These are phyloP conservation scores for Paracoccidioides lutzii DNA, from an alignment of 2,329 filamentous ascomycete genomes.

Conservation along the genomic window DNA sequence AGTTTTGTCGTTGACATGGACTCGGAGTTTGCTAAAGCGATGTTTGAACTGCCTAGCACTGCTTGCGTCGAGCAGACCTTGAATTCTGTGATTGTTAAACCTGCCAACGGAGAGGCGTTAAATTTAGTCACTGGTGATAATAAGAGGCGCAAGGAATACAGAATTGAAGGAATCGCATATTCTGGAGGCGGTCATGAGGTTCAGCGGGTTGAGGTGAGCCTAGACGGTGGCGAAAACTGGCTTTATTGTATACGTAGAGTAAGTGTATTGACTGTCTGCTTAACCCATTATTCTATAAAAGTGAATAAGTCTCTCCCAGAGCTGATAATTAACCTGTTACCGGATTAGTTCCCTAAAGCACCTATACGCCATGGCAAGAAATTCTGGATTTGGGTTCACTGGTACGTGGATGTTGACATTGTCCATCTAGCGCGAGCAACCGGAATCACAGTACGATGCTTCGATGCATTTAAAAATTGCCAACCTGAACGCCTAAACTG, in stretches of 20 bases:
- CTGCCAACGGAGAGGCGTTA: slow-evolving; percentile 36
- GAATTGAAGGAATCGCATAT: slow-evolving; percentile 38
- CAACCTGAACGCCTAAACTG: slow-evolving; percentile 36
- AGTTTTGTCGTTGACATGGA: slow-evolving; percentile 38
- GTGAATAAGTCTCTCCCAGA: neutral
- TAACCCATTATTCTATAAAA: neutral
- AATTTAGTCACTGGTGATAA: slow-evolving; percentile 22
- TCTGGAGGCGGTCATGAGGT: slow-evolving; percentile 39
- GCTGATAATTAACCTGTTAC: slow-evolving; percentile 5
- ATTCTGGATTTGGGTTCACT: slow-evolving; percentile 43
- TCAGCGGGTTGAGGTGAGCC: slow-evolving; percentile 37
- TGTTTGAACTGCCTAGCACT: slow-evolving; percentile 39
- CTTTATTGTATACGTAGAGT: slow-evolving; percentile 35
- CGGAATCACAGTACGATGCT: slow-evolving; percentile 36
- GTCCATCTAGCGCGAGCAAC: slow-evolving; percentile 32
- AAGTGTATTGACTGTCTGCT: slow-evolving; percentile 8
- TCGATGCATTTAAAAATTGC: slow-evolving; percentile 40
- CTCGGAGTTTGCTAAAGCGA: slow-evolving; percentile 34
- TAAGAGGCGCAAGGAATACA: slow-evolving; percentile 28
- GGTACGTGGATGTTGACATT: slow-evolving; percentile 39
- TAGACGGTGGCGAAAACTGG: slow-evolving; percentile 38
- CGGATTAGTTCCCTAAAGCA: slow-evolving; percentile 30
- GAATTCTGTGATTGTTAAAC: slow-evolving; percentile 37
- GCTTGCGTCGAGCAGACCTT: slow-evolving; percentile 38
- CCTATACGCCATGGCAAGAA: slow-evolving; percentile 41